Evolutionary conservation across 805 yeast species (phyloP).

Genomic region (Spencermartinsiella europaea): DNA sequence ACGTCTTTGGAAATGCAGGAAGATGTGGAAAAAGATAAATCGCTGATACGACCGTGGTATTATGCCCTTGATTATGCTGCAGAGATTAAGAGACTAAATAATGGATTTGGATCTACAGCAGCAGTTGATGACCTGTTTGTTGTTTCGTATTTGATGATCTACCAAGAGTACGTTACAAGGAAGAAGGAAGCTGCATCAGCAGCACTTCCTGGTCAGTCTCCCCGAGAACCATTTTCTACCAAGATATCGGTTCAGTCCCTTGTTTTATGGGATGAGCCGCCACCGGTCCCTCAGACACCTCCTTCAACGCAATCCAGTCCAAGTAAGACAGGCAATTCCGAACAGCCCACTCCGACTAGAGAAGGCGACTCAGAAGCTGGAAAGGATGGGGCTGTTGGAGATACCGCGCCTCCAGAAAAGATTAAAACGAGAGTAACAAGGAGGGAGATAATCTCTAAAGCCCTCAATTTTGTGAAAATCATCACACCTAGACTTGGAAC

Average conservation of each 20-base stretch:
- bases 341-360: background rate
- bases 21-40: constrained; percentile 26
- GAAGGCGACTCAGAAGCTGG: background rate
- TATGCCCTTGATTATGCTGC: constrained; percentile 27
- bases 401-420: background rate
- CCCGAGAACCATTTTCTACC: constrained; percentile 2
- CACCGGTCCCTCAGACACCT: constrained; percentile 3
- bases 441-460: constrained; percentile 41
- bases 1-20: constrained; percentile 33
- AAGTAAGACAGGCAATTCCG: background rate
- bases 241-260: constrained; percentile 8
- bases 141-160: constrained; percentile 52
- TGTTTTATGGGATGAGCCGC: background rate
- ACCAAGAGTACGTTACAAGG: constrained; percentile 6
- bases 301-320: background rate
- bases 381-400: background rate
- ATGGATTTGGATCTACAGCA: constrained; percentile 71
- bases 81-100: constrained; percentile 66
- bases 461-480: constrained; percentile 24
- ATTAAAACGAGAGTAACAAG: constrained; percentile 39
- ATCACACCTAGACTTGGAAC: constrained; percentile 14
- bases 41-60: constrained; percentile 9
- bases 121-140: constrained; percentile 72
- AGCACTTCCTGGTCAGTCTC: background rate
- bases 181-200: background rate